Percentiles rank a stretch among this genome's conserved stretches.
These are phyloP conservation scores for Malassezia arunalokei DNA, from an alignment of 1,284 basidiomycete genomes.

Conservation along the genomic window DNA sequence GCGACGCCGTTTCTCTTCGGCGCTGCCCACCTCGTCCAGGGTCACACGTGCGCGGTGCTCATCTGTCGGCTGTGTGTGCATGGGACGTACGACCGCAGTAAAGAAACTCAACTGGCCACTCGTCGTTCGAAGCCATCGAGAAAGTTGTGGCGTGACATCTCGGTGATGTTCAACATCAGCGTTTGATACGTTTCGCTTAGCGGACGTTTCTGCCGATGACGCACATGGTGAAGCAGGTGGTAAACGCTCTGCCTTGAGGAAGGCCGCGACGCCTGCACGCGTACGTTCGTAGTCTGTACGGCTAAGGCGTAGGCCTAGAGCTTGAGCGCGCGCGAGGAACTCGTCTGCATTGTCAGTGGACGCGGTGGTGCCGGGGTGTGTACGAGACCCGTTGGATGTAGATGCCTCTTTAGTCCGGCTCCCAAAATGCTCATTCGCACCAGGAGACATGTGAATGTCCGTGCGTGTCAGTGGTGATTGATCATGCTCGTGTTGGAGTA, in stretches of 20 bases:
- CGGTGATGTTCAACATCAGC: neutral
- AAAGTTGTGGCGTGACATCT: constrained; percentile 2
- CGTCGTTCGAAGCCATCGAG: constrained; percentile 16
- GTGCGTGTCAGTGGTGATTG: too few species aligned
- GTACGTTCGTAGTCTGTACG: constrained; percentile 42
- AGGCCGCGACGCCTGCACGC: constrained; percentile 37
- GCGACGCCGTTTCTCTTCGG: constrained; percentile 25
- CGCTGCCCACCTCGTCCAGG: constrained; percentile 30
- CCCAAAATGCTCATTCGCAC: too few species aligned
- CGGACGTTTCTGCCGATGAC: neutral
- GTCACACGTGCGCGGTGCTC: constrained; percentile 16
- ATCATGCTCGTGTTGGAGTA: too few species aligned
- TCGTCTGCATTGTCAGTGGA: constrained; percentile 24
- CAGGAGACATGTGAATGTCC: too few species aligned
- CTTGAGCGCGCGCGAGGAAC: constrained; percentile 39
- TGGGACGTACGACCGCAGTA: constrained; percentile 22
- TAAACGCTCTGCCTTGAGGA: constrained; percentile 36
- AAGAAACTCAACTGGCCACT: constrained; percentile 30
- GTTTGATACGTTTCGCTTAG: neutral
- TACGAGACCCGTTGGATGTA: too few species aligned
- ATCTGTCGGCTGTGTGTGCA: neutral
- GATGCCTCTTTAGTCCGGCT: too few species aligned
- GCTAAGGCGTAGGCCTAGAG: constrained; percentile 35
- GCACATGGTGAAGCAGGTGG: constrained; percentile 4
- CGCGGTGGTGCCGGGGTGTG: neutral